phyloP scores from a whole-genome alignment of 495 filamentous ascomycete species.

The Corynascus novoguineensis region DNA sequence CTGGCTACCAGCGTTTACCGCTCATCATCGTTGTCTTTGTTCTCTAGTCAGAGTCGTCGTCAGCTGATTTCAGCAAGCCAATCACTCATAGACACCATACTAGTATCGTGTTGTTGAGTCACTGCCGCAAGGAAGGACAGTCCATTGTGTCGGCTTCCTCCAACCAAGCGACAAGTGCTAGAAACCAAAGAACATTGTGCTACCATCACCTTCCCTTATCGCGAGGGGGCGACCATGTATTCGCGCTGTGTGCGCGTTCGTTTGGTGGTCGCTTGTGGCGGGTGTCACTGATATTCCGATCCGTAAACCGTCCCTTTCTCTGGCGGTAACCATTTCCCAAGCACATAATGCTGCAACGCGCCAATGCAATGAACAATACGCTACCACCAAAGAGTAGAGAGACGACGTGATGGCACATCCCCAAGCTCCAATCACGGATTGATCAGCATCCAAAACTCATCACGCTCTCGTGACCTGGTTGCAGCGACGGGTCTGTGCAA shows the following conservation, averaged over 20 bases:
- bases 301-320: background rate
- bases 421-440: background rate
- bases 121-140: background rate
- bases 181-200: background rate
- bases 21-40: background rate
- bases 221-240: background rate
- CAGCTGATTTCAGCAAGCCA: background rate
- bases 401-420: no score
- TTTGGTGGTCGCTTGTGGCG: background rate
- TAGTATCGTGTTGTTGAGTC: background rate
- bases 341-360: background rate
- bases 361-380: background rate
- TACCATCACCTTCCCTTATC: background rate
- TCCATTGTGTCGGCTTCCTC: background rate
- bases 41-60: background rate
- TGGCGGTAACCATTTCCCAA: background rate
- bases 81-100: background rate
- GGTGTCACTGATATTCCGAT: background rate
- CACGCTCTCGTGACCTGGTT: background rate
- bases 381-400: background rate
- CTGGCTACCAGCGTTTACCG: background rate
- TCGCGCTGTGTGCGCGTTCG: background rate
- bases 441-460: background rate
- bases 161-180: background rate
- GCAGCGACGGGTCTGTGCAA: background rate